Evolutionary conservation across 2,329 filamentous ascomycete species (phyloP).

Genomic region (Cladosporium sphaerospermum): DNA sequence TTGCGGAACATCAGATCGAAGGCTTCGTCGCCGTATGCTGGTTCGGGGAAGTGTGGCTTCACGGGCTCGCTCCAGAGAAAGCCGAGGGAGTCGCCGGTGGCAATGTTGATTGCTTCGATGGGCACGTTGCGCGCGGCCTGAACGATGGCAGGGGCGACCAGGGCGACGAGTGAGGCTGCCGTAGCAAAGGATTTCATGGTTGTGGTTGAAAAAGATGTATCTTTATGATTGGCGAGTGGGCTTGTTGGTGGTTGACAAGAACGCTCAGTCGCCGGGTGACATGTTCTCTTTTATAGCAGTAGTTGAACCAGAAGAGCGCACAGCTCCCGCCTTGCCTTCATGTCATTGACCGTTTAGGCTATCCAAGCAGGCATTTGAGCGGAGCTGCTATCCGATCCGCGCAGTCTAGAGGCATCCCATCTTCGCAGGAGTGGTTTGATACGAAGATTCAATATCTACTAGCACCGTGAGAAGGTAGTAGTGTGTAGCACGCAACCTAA

Average conservation of each 20-base stretch:
- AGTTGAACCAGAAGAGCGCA: background rate
- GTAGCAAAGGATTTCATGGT: background rate
- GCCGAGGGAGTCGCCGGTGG: background rate
- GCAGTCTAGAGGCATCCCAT: background rate
- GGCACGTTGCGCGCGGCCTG: background rate
- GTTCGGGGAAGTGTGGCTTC: background rate
- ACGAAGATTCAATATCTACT: background rate
- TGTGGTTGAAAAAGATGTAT: background rate
- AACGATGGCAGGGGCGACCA: background rate
- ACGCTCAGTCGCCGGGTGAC: background rate
- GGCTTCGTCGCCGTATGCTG: background rate
- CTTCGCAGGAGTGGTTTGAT: background rate
- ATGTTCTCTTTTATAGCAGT: background rate
- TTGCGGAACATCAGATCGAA: background rate
- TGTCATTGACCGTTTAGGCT: too few relatives aligned
- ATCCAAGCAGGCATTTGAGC: too few relatives aligned
- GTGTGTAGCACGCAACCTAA: background rate
- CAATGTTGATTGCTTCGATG: background rate
- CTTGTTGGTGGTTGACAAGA: background rate
- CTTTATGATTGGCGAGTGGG: background rate
- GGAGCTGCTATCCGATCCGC: too few relatives aligned
- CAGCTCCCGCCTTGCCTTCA: background rate
- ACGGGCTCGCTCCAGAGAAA: background rate
- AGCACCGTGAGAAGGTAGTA: background rate
- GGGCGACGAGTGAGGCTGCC: background rate